Percentiles rank a stretch among this genome's conserved stretches.
phyloP scores from a whole-genome alignment of 192 early-diverging fungal species.

The Coemansia sp. region DNA sequence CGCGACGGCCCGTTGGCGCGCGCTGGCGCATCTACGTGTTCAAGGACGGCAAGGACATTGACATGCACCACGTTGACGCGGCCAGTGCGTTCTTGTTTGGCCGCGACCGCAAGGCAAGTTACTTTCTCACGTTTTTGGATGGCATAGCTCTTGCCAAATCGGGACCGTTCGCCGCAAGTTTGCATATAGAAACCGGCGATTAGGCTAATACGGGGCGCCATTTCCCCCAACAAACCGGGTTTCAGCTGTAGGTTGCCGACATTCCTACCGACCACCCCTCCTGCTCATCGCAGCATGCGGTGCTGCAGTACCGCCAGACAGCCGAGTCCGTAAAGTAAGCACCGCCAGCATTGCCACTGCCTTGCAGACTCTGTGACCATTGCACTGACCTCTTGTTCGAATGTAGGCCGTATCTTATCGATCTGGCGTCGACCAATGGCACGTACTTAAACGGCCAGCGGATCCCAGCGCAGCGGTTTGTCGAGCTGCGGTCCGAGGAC shows the following conservation, averaged over 20 bases:
- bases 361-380: not conserved
- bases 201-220: too few relatives aligned
- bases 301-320: constrained; percentile 78
- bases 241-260: constrained; percentile 76
- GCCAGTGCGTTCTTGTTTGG: constrained; percentile 87
- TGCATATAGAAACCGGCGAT: too few relatives aligned
- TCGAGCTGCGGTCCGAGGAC: constrained; percentile 80
- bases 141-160: not conserved
- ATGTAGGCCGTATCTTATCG: constrained; percentile 85
- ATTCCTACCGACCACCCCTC: constrained; percentile 94
- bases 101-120: constrained; percentile 64
- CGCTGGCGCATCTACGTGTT: constrained; percentile 90
- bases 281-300: constrained; percentile 92
- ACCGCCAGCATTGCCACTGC: not conserved
- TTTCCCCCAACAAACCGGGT: not conserved
- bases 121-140: constrained; percentile 4
- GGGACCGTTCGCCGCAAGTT: too few relatives aligned
- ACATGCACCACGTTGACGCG: constrained; percentile 78
- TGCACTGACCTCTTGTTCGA: not conserved
- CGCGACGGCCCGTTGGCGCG: constrained; percentile 60
- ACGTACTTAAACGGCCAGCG: constrained; percentile 78
- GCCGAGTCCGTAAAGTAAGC: constrained; percentile 28
- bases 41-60: constrained; percentile 85
- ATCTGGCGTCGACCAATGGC: constrained; percentile 88
- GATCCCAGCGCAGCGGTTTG: constrained; percentile 72